Evolutionary conservation across 1,139 yeast genomes (phyloP).

Genomic region (Debaryomyces coudertii): DNA sequence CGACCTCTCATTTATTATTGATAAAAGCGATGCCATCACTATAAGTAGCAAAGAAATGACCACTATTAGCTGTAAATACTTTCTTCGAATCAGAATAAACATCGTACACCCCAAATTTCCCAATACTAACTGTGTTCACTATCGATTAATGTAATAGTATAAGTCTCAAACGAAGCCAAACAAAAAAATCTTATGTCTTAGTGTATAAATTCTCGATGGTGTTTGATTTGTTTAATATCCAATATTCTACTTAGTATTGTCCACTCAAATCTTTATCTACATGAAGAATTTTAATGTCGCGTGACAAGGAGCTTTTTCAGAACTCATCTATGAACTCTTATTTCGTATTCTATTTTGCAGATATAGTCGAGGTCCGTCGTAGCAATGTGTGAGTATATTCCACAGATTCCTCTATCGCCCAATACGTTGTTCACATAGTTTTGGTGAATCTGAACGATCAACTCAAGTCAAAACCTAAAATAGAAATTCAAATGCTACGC

Average conservation of each 20-base stretch:
- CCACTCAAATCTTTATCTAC: neutral
- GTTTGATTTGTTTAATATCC: neutral
- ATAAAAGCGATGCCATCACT: slow-evolving; percentile 2
- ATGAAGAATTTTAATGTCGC: slow-evolving; percentile 1
- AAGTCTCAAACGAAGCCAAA: neutral
- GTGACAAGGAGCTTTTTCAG: neutral
- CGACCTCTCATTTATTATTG: slow-evolving; percentile 4
- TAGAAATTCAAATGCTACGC: too few relatives aligned
- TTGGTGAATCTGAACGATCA: too few relatives aligned
- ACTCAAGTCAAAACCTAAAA: too few relatives aligned
- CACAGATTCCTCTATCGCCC: too few relatives aligned
- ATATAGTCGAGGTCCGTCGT: neutral
- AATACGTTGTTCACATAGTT: too few relatives aligned
- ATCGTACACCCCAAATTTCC: neutral
- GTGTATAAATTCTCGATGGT: neutral
- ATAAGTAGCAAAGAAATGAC: slow-evolving; percentile 1
- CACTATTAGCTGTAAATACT: slow-evolving; percentile 9
- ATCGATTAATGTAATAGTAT: neutral
- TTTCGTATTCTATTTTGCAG: neutral
- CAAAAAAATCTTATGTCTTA: neutral
- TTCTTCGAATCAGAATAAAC: slow-evolving; percentile 12
- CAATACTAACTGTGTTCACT: neutral
- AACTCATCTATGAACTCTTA: neutral
- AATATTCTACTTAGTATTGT: neutral
- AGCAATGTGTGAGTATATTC: too few relatives aligned